Percentiles rank a stretch among this genome's conserved stretches.
phyloP scores from a whole-genome alignment of 176 grass and related monocot species.

The Dactylis glomerata region DNA sequence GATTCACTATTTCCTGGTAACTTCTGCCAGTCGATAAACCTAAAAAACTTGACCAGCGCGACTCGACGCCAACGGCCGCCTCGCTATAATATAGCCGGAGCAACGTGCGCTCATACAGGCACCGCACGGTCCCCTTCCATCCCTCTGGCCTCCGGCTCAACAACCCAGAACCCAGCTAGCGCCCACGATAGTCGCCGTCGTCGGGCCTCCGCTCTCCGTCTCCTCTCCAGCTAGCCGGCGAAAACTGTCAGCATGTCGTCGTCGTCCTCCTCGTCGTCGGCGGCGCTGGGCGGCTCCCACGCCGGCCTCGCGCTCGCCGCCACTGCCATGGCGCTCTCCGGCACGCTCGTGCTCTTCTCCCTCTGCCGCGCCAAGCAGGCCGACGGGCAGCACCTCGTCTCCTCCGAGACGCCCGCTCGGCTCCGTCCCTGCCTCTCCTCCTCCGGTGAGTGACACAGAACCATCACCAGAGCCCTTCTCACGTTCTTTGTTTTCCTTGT shows the following conservation, averaged over 20 bases:
- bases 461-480: not conserved
- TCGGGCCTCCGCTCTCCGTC: not conserved
- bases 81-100: not conserved
- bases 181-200: not conserved
- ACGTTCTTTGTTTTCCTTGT: not conserved
- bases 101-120: not conserved
- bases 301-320: slow-evolving; percentile 59
- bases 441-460: slow-evolving; percentile 26
- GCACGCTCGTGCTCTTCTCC: slow-evolving; percentile 74
- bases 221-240: not conserved
- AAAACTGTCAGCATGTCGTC: slow-evolving; percentile 16
- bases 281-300: slow-evolving; percentile 38
- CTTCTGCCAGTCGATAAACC: not conserved
- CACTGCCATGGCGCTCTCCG: slow-evolving; percentile 90
- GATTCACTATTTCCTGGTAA: not conserved
- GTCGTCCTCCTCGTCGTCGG: not conserved
- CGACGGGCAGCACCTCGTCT: not conserved
- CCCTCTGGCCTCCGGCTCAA: not conserved
- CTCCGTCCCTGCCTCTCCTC: slow-evolving; percentile 52
- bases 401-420: not conserved
- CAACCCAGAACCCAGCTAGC: slow-evolving; percentile 31
- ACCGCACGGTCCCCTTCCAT: not conserved
- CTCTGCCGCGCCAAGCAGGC: slow-evolving; percentile 61
- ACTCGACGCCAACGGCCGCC: not conserved
- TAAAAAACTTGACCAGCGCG: not conserved